Conservation (phyloP, 805 yeast species). For the Metschnikowia kunwiensis region DNA sequence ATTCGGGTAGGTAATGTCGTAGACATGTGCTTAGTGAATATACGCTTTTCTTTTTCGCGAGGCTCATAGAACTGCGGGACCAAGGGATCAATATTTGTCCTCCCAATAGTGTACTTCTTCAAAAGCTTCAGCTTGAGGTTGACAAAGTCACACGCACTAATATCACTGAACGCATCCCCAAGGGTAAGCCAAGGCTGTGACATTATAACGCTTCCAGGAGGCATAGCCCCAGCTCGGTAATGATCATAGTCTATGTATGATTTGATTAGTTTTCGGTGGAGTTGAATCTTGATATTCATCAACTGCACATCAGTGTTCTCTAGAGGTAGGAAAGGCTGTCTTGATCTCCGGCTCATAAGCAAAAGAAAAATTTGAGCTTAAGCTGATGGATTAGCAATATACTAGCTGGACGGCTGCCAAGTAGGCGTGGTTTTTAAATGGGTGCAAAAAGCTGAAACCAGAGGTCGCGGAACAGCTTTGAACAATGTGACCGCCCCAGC, state of each 20-base stretch:
- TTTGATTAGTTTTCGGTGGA: conserved; percentile 4
- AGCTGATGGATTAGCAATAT: no score
- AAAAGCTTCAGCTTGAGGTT: conserved; percentile 11
- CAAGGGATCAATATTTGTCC: conserved; percentile 9
- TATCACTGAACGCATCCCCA: conserved; percentile 7
- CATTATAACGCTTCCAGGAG: conserved; percentile 2
- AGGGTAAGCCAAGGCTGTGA: conserved; percentile 5
- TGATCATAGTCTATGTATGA: conserved; percentile 12
- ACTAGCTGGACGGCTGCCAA: conserved; percentile 3
- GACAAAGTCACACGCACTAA: conserved; percentile 14
- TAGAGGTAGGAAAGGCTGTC: conserved; percentile 8
- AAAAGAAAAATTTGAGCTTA: conserved; percentile 2
- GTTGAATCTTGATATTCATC: conserved; percentile 12
- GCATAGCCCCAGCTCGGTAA: conserved; percentile 12
- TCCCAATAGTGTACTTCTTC: conserved; percentile 4
- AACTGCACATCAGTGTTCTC: conserved; percentile 12
- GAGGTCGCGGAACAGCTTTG: no score
- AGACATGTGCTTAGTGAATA: conserved; percentile 3
- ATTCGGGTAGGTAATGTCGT: conserved; percentile 3
- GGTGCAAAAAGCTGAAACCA: conserved; percentile 7
- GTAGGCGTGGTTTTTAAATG: conserved; percentile 1
- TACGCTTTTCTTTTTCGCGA: conserved; percentile 7
- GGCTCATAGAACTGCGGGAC: conserved; percentile 14
- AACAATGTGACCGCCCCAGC: no score
- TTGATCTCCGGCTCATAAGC: conserved; percentile 10